Base-by-base conservation (phyloP, 768 basidiomycete species). In the Roridomyces roridus region DNA sequence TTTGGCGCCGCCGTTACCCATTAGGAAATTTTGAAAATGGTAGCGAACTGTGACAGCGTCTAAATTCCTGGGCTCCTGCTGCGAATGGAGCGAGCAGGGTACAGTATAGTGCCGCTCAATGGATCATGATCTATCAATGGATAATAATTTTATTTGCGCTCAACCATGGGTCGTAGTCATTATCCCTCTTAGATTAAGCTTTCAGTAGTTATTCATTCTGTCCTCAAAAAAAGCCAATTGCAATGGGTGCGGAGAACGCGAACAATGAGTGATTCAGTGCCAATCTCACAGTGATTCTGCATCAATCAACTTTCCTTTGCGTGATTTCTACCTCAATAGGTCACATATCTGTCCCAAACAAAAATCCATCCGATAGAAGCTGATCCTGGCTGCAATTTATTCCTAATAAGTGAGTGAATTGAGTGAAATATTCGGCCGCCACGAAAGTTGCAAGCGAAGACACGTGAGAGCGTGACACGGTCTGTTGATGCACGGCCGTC, bases 41-140 rank as follows among this genome's bases (percentile, higher is more conserved):
- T n/a, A n/a, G n/a, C n/a, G n/a, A n/a, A n/a, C n/a, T n/a, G n/a
- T n/a, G n/a, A n/a, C n/a, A n/a, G n/a, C n/a, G n/a, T n/a, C n/a
- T n/a, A n/a, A n/a, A n/a, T n/a, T n/a, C n/a, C n/a, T n/a, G n/a
- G n/a, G n/a, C n/a, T n/a, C n/a, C n/a, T n/a, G n/a, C n/a, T n/a
- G n/a, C n/a, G n/a, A n/a, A n/a, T n/a, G n/a, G n/a, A n/a, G n/a
- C n/a, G n/a, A n/a, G n/a, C n/a, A n/a, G n/a, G n/a, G n/a, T 28
- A 10, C 62, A 51, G 11, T 46, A 46, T 46, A 46, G 45, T 46
- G 31, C 8, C n/a, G 45, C 18, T 46, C 45, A n/a, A 18, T 46
- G 45, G 45, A 46, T 46, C n/a, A 46, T 21, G 45, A 6, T 31
- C 58, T 67, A 34, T 64, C 69, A 12, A 62, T 47, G 37, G 64